A percentile compares a stretch with the other conserved stretches of the same genome.
These are phyloP conservation scores for Tricholoma matsutake DNA, from an alignment of 768 basidiomycete species.

Conservation along the genomic window DNA sequence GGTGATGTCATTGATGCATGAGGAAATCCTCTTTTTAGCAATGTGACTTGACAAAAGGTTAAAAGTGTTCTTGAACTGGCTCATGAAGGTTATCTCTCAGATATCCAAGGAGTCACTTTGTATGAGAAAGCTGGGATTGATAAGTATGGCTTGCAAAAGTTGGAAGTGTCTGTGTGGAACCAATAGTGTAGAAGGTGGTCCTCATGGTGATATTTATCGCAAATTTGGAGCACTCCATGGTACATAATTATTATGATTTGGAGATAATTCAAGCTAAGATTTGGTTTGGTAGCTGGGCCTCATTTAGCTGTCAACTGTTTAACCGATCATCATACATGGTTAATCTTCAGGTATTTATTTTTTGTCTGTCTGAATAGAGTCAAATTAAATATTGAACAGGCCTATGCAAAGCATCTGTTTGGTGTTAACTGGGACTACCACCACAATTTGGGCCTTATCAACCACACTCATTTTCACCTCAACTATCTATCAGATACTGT, in stretches of 20 bases:
- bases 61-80: constrained; percentile 19
- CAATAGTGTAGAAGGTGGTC: no score
- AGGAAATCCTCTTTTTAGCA: constrained; percentile 13
- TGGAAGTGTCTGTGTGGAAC: constrained; percentile 18
- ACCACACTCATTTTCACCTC: constrained; percentile 14
- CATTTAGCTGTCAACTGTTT: constrained; percentile 20
- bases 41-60: constrained; percentile 11
- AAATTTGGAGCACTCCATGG: constrained; percentile 18
- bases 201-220: constrained; percentile 21
- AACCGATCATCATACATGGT: constrained; percentile 21
- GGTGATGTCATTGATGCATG: constrained; percentile 17
- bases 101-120: constrained; percentile 13
- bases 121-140: constrained; percentile 19
- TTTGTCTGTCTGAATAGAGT: neutral
- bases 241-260: neutral
- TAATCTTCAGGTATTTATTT: constrained; percentile 11
- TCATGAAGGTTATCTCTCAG: constrained; percentile 19
- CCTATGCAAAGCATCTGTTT: constrained; percentile 16
- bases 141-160: constrained; percentile 17
- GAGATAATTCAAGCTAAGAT: neutral
- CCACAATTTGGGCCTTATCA: constrained; percentile 16
- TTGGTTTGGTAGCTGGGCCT: constrained; percentile 12
- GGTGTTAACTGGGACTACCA: neutral
- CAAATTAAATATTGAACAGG: constrained; percentile 10
- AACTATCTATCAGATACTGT: constrained; percentile 16